These are phyloP conservation scores for Alternaria arbusti DNA, from an alignment of 2,329 filamentous ascomycete genomes.

Conservation along the genomic window DNA sequence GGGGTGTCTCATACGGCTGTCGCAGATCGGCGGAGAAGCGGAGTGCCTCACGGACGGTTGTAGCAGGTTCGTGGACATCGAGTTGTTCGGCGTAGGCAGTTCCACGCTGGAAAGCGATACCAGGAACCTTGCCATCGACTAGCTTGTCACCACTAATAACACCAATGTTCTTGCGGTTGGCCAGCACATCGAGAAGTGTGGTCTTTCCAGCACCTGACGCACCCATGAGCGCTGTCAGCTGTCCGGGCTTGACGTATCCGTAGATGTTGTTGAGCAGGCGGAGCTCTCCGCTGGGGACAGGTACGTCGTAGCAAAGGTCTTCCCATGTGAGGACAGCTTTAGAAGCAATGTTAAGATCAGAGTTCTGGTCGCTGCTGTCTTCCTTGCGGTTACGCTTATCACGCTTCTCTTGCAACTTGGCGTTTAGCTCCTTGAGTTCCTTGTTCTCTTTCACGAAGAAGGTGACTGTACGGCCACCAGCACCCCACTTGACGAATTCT, in stretches of 20 bases:
- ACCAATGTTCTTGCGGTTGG: conserved; percentile 68
- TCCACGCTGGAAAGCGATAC: conserved; percentile 67
- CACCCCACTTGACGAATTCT: conserved; percentile 78
- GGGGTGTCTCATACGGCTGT: conserved; percentile 64
- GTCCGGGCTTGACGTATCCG: conserved; percentile 64
- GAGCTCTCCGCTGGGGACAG: conserved; percentile 65
- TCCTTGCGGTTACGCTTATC: conserved; percentile 58
- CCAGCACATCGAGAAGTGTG: conserved; percentile 79
- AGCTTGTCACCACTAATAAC: conserved; percentile 68
- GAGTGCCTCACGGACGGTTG: conserved; percentile 70
- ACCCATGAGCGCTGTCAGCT: conserved; percentile 56
- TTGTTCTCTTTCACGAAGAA: conserved; percentile 75
- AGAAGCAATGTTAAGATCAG: conserved; percentile 59
- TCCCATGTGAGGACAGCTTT: conserved; percentile 65
- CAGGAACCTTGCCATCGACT: conserved; percentile 64
- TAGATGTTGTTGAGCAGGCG: conserved; percentile 63
- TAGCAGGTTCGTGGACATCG: conserved; percentile 67
- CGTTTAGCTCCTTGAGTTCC: conserved; percentile 71
- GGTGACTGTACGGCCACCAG: conserved; percentile 80
- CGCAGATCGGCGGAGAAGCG: conserved; percentile 70
- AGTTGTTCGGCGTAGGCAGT: conserved; percentile 71
- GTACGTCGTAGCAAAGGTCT: conserved; percentile 70
- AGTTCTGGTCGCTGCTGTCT: conserved; percentile 49
- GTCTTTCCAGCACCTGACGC: conserved; percentile 79
- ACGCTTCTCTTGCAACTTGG: conserved; percentile 65